Base-by-base conservation (phyloP, 805 yeast species). In the Saccharomycopsis fibuligera region DNA sequence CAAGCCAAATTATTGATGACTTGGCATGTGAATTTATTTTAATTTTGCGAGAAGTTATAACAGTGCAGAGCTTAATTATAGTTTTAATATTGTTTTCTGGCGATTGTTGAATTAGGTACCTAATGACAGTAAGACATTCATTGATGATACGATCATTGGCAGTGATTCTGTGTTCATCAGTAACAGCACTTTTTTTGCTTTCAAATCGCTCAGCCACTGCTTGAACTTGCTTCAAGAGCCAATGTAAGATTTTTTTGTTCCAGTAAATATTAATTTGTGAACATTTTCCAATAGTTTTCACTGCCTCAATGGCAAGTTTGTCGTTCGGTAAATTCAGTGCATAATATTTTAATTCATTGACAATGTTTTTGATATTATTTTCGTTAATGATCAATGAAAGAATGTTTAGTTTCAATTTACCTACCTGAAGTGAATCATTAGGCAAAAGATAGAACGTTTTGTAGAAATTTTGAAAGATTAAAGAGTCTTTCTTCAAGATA, bases 1-100 rank as follows among this genome's bases (percentile, higher is more conserved):
- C 75, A 8, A 91, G 71, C 98, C 98, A 93, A 5, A 91, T 73
- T 9, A 90, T 81, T 41, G 91, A 84, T 1, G 95, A 88, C 55
- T 81, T 78, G 0, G 98, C 95, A 16, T 67, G 64, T 37, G 68
- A 67, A 2, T 62, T 60, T 21, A 70, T 50, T 6, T 58, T 47
- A 6, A 53, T 54, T 8, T 30, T 41, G 16, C 40, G 33, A 4
- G 54, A 54, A 10, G 59, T 58, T 6, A 72, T 50, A 2, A 71
- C 54, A 12, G 56, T 56, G 1, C 75, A 67, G 16, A 87, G 66
- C 46, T 74, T 73, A 27, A 78, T 70, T 12, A 84, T 73, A 1
- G 83, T 75, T 29, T 72, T 71, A 29, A 78, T 63, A 51, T 86
- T 76, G 19, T 68, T 70, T 27, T 65, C 60, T 5, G 83, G 76